Conservation (phyloP, 148 eudicot genomes). For the Oxyria digyna region DNA sequence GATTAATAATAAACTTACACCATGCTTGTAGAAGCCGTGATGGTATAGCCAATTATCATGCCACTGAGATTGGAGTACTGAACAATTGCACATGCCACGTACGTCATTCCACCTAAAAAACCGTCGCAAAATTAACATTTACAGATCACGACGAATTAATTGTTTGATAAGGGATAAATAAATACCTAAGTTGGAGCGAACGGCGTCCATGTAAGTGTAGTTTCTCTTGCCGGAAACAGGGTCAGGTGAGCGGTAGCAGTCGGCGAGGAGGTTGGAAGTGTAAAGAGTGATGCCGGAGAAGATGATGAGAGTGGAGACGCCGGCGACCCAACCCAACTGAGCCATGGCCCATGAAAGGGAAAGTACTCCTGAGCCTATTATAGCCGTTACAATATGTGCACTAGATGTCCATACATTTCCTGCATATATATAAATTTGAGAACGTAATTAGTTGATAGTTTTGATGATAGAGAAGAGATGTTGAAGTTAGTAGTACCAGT, state of each 20-base stretch:
- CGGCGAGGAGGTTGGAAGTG: constrained; percentile 53
- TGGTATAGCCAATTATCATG: constrained; percentile 65
- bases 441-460: too few species aligned
- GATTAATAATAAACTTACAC: constrained; percentile 31
- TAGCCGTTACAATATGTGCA: constrained; percentile 64
- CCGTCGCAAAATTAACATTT: too few species aligned
- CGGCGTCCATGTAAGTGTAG: constrained; percentile 47
- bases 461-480: too few species aligned
- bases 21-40: constrained; percentile 76
- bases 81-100: constrained; percentile 41
- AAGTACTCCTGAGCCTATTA: constrained; percentile 70
- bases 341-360: constrained; percentile 69
- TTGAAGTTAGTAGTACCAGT: too few species aligned
- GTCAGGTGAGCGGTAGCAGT: constrained; percentile 48
- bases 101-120: constrained; percentile 37
- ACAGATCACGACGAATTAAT: too few species aligned
- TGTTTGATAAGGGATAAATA: too few species aligned
- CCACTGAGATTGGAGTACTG: constrained; percentile 59
- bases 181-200: constrained; percentile 42
- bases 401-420: constrained; percentile 63
- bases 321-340: constrained; percentile 69
- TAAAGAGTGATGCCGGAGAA: constrained; percentile 49
- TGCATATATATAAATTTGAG: too few species aligned
- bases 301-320: constrained; percentile 32
- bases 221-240: constrained; percentile 51